phyloP scores from a whole-genome alignment of 129 eudicot genomes.

The Flaveria sonorensis region DNA sequence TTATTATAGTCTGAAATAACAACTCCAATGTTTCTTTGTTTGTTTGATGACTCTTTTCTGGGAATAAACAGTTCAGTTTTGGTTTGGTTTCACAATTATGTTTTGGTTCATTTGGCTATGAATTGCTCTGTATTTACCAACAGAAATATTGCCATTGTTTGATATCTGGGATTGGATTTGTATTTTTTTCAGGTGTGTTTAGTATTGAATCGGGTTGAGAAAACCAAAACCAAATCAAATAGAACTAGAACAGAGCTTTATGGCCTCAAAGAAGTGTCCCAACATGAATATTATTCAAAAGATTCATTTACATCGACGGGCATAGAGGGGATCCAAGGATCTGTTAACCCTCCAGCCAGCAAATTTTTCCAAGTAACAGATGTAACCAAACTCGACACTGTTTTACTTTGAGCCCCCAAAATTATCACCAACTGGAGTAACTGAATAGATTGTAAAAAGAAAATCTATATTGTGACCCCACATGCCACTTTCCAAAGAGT shows the following conservation, averaged over 20 bases:
- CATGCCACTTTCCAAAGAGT: neutral
- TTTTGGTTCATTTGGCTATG: neutral
- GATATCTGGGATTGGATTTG: neutral
- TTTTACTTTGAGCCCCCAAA: neutral
- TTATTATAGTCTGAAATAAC: constrained; percentile 31
- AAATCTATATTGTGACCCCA: neutral
- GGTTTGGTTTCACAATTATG: constrained; percentile 1
- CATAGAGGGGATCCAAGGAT: neutral
- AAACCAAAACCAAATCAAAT: neutral
- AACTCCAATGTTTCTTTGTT: constrained; percentile 5
- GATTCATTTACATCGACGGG: neutral
- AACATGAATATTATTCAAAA: neutral
- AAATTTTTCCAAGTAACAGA: neutral
- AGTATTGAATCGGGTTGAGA: neutral
- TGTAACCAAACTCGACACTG: neutral
- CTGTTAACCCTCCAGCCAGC: neutral
- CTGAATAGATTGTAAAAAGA: neutral
- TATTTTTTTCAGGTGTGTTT: neutral
- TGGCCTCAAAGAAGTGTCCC: neutral
- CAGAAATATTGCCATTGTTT: neutral
- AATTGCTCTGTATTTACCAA: neutral
- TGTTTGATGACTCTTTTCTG: constrained; percentile 20
- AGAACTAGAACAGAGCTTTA: neutral
- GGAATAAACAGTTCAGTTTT: constrained; percentile 28
- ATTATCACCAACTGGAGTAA: neutral